Conservation (phyloP, 2,329 filamentous ascomycete species). For the Penicillium sp. region DNA sequence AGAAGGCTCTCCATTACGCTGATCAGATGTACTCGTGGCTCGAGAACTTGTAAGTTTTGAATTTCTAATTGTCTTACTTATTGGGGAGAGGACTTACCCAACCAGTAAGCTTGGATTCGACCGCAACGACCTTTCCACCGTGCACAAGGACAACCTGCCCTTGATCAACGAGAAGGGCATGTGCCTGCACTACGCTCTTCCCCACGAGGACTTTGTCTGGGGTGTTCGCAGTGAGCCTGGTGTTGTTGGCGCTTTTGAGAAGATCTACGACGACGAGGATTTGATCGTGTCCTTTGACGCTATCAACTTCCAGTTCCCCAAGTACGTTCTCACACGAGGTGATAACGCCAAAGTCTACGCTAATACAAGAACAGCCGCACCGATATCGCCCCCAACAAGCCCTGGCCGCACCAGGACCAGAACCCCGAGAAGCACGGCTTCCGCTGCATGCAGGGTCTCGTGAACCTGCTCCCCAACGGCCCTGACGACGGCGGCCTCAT, state of each 20-base stretch:
- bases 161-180: conserved; percentile 54
- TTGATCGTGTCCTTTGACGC: conserved; percentile 55
- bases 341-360: neutral
- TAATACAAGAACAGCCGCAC: conserved; percentile 13
- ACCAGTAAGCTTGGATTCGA: conserved; percentile 38
- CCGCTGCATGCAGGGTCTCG: conserved; percentile 55
- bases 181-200: conserved; percentile 50
- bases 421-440: conserved; percentile 50
- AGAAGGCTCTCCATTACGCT: conserved; percentile 38
- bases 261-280: conserved; percentile 50
- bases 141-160: conserved; percentile 38
- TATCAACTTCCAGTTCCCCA: conserved; percentile 50
- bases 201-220: conserved; percentile 55
- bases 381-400: conserved; percentile 37
- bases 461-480: conserved; percentile 46
- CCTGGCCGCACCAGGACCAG: conserved; percentile 53
- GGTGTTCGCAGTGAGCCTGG: conserved; percentile 52
- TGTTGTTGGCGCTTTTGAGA: conserved; percentile 50
- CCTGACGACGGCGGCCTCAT: conserved; percentile 44
- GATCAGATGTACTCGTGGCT: conserved; percentile 27
- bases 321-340: conserved; percentile 17
- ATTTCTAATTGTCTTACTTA: neutral
- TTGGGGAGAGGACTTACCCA: neutral
- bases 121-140: conserved; percentile 38
- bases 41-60: conserved; percentile 25